Base-by-base conservation (phyloP, 306 rosid species). In the Dicorynia guianensis region DNA sequence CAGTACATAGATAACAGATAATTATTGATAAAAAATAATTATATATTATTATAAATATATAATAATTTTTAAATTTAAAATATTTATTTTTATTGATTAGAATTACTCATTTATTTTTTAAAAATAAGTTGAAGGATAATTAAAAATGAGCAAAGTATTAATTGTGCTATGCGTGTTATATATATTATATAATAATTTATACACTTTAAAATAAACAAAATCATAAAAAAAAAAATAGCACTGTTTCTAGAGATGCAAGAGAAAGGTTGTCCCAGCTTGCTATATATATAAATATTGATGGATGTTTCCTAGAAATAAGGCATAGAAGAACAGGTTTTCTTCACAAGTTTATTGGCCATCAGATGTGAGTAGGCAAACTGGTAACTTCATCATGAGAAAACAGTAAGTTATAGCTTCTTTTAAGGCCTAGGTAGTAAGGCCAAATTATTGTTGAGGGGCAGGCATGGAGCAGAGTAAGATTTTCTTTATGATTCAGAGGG, bases 251-350 rank as follows among this genome's bases (percentile, higher is more conserved):
- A 69, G 69, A 81, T 71, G 72, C 78, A 79, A 79, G 78, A 63
- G 35, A 76, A 78, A 78, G 75, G 10, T 59, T 36, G 75, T 42
- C 44, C 18, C 58, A 61, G 8, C 57, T 72, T 82, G 18, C 25
- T 33, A 58, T 33, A 13, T 30, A 6, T 20, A 2, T 57, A 12
- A 19, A 43, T 36, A 73, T 64, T 64, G 66, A 74, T 33, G 47
- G 79, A 1, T 74, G 83, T 71, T 74, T 75, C 87, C 85, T 63
- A 33, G 20, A 71, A 50, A 47, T 71, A 50, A 65, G 80, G 78
- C 78, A 77, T 71, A 43, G 56, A 67, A 67, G 71, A 80, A 83
- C 84, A 86, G 55, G 42, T 60, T 82, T 82, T 74, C 74, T 50
- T 50, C 17, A 17, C 53, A 60, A 14, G 52, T 72, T 35, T 36